These are phyloP conservation scores for Curvularia sp. DNA, from an alignment of 2,329 filamentous ascomycete species.

Conservation along the genomic window DNA sequence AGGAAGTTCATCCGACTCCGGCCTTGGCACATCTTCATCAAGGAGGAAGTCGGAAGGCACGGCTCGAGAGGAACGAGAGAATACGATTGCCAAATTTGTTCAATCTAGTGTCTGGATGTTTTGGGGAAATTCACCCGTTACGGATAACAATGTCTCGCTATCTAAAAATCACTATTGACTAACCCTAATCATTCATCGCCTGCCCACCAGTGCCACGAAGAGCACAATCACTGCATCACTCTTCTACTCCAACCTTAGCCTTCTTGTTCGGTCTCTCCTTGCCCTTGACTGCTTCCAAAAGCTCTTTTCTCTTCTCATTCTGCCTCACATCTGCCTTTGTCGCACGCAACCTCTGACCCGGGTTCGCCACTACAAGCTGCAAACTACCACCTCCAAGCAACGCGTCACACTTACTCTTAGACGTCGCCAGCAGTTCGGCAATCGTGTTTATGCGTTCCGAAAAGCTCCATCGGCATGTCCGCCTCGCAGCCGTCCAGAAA, in stretches of 20 bases:
- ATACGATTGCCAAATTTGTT: not conserved
- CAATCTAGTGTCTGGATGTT: not conserved
- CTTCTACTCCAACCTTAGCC: not conserved
- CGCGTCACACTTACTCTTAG: slow-evolving; percentile 11
- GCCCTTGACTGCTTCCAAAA: not conserved
- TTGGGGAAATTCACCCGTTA: too few relatives aligned
- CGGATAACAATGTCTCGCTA: not conserved
- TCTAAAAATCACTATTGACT: not conserved
- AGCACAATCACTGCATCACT: not conserved
- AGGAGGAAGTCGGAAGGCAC: not conserved
- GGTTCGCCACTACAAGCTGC: slow-evolving; percentile 6
- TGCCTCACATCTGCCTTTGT: not conserved
- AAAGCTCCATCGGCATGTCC: slow-evolving; percentile 6
- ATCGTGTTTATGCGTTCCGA: slow-evolving; percentile 1
- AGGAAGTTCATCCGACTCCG: not conserved
- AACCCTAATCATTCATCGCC: not conserved
- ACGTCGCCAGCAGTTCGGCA: slow-evolving; percentile 3
- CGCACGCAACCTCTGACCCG: not conserved
- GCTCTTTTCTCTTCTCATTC: not conserved
- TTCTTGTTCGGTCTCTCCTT: not conserved
- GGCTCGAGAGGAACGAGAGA: not conserved
- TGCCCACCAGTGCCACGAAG: not conserved
- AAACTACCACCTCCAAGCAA: slow-evolving; percentile 6
- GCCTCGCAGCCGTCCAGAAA: not conserved
- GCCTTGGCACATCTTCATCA: not conserved